Percentiles rank a stretch among this genome's conserved stretches.
phyloP scores from a whole-genome alignment of 176 grass and related monocot genomes.

The Ampelocalamus luodianensis region DNA sequence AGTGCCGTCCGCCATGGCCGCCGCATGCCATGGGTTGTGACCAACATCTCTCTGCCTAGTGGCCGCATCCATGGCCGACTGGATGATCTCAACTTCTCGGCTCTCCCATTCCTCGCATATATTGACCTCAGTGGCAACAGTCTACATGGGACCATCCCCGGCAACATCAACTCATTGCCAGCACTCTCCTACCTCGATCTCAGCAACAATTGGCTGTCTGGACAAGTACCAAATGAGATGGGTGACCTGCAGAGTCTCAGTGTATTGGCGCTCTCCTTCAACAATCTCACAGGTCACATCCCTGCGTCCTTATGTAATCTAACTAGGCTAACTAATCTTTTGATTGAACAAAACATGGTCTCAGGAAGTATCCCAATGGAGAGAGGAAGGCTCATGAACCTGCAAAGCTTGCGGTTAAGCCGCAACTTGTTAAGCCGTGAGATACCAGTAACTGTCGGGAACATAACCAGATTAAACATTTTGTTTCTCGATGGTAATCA shows the following conservation, averaged over 20 bases:
- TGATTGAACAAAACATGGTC: too few relatives aligned
- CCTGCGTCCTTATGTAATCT: neutral
- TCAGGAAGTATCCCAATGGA: too few relatives aligned
- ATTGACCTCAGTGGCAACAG: conserved; percentile 22
- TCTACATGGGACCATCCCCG: conserved; percentile 38
- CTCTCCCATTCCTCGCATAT: conserved; percentile 10
- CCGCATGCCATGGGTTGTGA: neutral
- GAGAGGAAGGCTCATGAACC: too few relatives aligned
- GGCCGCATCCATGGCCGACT: conserved; percentile 22
- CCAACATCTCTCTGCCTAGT: neutral
- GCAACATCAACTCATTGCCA: neutral
- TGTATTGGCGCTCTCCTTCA: accelerated
- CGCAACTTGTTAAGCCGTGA: too few relatives aligned
- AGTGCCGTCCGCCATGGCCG: neutral
- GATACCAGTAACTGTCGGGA: too few relatives aligned
- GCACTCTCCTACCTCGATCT: conserved; percentile 9
- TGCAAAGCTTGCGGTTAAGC: too few relatives aligned
- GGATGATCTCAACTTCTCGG: conserved; percentile 21
- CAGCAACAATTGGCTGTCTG: neutral
- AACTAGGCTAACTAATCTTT: too few relatives aligned
- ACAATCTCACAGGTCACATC: conserved; percentile 1
- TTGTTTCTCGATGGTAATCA: too few relatives aligned
- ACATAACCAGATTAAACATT: too few relatives aligned
- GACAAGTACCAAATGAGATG: neutral
- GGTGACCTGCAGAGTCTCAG: neutral